Conservation (phyloP, 1,284 basidiomycete species). For the Vanrija sp. region DNA sequence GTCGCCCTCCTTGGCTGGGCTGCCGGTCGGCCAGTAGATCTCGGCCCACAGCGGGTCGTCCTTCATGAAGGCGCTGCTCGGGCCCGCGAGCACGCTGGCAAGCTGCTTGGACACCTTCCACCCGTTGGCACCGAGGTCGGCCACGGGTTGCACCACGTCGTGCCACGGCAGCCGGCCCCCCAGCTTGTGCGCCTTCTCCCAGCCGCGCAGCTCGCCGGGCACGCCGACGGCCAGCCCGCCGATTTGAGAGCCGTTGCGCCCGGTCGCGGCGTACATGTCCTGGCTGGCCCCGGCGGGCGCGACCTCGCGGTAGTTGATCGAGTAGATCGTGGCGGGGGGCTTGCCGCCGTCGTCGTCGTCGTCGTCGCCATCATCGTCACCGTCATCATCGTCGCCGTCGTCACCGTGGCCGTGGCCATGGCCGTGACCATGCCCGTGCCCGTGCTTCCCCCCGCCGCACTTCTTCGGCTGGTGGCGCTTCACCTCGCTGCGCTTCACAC, state of each 20-base stretch:
- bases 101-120: conserved; percentile 57
- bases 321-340: not conserved
- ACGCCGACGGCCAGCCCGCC: conserved; percentile 78
- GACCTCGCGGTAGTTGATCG: too few relatives aligned
- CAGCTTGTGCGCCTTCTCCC: conserved; percentile 70
- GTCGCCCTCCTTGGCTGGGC: conserved; percentile 18
- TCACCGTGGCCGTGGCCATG: too few relatives aligned
- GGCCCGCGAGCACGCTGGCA: conserved; percentile 19
- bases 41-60: conserved; percentile 35
- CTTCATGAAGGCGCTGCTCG: too few relatives aligned
- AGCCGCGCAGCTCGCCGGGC: conserved; percentile 77
- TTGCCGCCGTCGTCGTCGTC: not conserved
- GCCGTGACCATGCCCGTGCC: too few relatives aligned
- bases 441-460: too few relatives aligned
- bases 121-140: conserved; percentile 63
- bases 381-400: too few relatives aligned
- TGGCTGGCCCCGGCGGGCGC: too few relatives aligned
- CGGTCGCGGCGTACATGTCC: too few relatives aligned
- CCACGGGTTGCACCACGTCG: conserved; percentile 65
- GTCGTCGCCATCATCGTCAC: too few relatives aligned
- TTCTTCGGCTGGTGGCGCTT: too few relatives aligned
- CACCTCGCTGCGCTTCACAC: too few relatives aligned
- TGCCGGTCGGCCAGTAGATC: conserved; percentile 31
- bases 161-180: conserved; percentile 69
- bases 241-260: conserved; percentile 26